Percentiles rank a stretch among this genome's conserved stretches.
phyloP scores from a whole-genome alignment of 2,329 filamentous ascomycete species.

The Cercospora sesami region DNA sequence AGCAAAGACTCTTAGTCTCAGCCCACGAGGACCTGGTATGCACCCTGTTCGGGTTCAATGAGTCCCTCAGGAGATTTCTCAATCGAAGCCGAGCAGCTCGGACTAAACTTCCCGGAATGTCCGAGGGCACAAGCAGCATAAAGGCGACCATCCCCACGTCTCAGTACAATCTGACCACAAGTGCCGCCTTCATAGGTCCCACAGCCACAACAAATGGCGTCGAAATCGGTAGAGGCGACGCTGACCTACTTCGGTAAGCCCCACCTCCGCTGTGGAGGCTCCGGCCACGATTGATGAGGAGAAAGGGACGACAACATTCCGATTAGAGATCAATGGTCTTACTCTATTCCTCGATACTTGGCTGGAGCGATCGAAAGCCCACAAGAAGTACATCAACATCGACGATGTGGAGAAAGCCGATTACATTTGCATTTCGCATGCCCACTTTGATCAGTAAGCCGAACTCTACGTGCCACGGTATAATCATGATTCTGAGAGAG shows the following conservation, averaged over 20 bases:
- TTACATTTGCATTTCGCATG: conserved; percentile 21
- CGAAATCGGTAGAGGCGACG: background rate
- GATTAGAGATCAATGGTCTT: conserved; percentile 8
- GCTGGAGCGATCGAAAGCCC: conserved; percentile 11
- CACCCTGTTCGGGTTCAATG: background rate
- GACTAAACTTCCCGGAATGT: background rate
- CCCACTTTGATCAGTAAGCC: conserved; percentile 17
- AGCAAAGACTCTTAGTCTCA: background rate
- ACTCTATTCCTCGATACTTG: conserved; percentile 20
- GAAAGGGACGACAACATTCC: conserved; percentile 12
- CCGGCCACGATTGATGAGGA: background rate
- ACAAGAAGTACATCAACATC: conserved; percentile 10
- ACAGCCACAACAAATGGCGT: background rate
- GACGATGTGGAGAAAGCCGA: conserved; percentile 7
- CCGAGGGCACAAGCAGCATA: background rate
- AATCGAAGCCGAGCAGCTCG: background rate
- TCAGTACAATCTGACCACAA: background rate
- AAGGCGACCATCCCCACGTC: background rate
- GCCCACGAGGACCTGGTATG: background rate
- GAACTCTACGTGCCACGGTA: background rate
- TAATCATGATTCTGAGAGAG: background rate
- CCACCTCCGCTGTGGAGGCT: background rate
- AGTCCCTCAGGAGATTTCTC: background rate
- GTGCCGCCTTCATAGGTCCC: background rate
- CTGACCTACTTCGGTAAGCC: background rate